Evolutionary conservation across 2,329 filamentous ascomycete species (phyloP), one percentile per base, ranked within the genome.

Genomic region (Metarhizium robertsii): DNA sequence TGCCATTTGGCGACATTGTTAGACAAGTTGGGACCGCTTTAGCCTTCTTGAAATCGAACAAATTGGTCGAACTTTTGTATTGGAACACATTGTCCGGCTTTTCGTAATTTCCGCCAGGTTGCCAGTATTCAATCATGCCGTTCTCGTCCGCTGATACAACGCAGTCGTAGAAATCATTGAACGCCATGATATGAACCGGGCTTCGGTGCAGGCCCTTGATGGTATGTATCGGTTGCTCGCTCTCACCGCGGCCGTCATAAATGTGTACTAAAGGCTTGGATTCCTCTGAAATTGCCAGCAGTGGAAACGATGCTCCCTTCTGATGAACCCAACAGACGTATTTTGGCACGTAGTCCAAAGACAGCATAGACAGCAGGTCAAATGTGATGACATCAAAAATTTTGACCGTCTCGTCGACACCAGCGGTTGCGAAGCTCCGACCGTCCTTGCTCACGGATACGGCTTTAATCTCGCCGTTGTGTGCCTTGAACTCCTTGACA

Each of bases 51-150:
- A 99, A 97, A 53, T 96, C 92, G 66, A 97, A 99, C 1, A 99
- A 78, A 65, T 89, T 94, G 2, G 94, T 99, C 1, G 88, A 86
- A 67, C 90, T 95, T 73, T 99, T 99, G 73, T 91, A 89, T 61
- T 90, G 81, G 68, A 95, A 99, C 18, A 99, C 91, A 53, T 84
- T 90, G 62, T 91, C 86, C 0, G 94, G 94, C 70, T 97, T 96
- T 65, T 95, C 90, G 68, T 90, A 96, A 43, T 77, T 84, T 2
- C 83, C 85, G 59, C 81, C 82, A 0, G 94, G 91, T 56, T 83
- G 81, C 94, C 94, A 99, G 73, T 99, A 99, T 70, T 99, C 94
- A 10, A 99, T 69, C 92, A 97, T 97, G 29, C 94, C 92, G 54
- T 83, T 83, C 62, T 92, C 85, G 61, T 99, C 95, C 0, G 86